Percentiles rank a stretch among this genome's conserved stretches.
phyloP scores from a whole-genome alignment of 331 rosid species.

The Prunus yedoensis region DNA sequence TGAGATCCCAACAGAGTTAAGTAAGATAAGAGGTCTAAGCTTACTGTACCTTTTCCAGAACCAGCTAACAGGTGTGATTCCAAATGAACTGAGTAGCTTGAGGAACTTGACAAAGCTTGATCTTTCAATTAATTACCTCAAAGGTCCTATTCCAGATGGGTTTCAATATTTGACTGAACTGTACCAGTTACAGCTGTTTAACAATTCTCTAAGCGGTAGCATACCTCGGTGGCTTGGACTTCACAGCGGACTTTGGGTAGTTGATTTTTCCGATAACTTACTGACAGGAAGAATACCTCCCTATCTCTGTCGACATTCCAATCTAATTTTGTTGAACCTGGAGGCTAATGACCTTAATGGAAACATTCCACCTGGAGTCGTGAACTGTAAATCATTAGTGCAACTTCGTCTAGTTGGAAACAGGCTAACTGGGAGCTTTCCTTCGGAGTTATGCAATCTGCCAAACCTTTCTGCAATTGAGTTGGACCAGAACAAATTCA shows the following conservation, averaged over 20 bases:
- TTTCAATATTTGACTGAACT: conserved; percentile 59
- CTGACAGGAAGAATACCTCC: conserved; percentile 77
- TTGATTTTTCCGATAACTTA: conserved; percentile 71
- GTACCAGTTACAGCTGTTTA: conserved; percentile 76
- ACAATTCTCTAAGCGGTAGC: conserved; percentile 65
- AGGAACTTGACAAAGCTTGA: conserved; percentile 65
- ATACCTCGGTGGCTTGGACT: conserved; percentile 74
- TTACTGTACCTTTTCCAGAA: conserved; percentile 88
- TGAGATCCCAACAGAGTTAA: conserved; percentile 66
- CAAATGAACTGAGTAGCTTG: conserved; percentile 63
- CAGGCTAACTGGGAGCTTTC: conserved; percentile 73
- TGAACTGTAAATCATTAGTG: conserved; percentile 59
- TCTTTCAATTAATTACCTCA: conserved; percentile 77
- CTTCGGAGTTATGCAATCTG: conserved; percentile 66
- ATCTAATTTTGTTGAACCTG: conserved; percentile 61
- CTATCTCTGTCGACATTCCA: conserved; percentile 62
- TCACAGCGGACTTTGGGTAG: conserved; percentile 75
- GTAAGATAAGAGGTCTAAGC: conserved; percentile 57
- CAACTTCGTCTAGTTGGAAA: conserved; percentile 66
- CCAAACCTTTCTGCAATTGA: conserved; percentile 67
- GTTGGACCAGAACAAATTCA: conserved; percentile 71
- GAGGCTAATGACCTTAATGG: conserved; percentile 63
- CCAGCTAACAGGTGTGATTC: conserved; percentile 78
- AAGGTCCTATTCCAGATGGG: conserved; percentile 70
- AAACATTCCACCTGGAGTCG: conserved; percentile 60